Evolutionary conservation across 2,329 filamentous ascomycete species (phyloP).

Genomic region (Fusarium irregulare): DNA sequence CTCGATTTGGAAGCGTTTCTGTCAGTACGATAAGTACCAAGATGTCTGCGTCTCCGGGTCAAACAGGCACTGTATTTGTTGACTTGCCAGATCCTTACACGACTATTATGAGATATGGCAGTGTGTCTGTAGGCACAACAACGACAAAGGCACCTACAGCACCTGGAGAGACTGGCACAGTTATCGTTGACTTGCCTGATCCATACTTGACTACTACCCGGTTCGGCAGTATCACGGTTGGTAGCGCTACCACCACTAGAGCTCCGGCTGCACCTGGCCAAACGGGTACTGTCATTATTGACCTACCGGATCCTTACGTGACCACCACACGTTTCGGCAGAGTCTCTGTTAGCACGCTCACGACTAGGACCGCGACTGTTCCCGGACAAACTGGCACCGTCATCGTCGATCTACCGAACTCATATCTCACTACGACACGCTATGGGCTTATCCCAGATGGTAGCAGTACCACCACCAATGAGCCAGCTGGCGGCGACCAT

Average conservation of each 20-base stretch:
- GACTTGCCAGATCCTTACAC: neutral
- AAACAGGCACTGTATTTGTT: neutral
- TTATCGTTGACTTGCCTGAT: neutral
- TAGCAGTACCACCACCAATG: neutral
- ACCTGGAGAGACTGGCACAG: neutral
- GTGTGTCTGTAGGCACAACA: neutral
- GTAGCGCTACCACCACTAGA: neutral
- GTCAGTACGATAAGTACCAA: neutral
- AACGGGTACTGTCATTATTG: neutral
- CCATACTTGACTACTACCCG: neutral
- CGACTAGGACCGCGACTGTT: neutral
- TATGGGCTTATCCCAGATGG: neutral
- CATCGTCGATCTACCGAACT: neutral
- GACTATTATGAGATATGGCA: neutral
- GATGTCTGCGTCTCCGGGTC: neutral
- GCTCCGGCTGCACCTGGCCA: neutral
- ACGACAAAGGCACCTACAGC: neutral
- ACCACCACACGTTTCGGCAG: too few species aligned
- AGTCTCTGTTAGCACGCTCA: neutral
- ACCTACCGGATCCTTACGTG: neutral
- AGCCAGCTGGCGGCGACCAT: neutral
- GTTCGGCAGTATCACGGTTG: neutral
- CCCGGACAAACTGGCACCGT: neutral
- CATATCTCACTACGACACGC: neutral
- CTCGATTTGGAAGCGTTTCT: neutral